Evolutionary conservation across 345 rosid genomes (phyloP).

Genomic region (Melastoma malabathricum): DNA sequence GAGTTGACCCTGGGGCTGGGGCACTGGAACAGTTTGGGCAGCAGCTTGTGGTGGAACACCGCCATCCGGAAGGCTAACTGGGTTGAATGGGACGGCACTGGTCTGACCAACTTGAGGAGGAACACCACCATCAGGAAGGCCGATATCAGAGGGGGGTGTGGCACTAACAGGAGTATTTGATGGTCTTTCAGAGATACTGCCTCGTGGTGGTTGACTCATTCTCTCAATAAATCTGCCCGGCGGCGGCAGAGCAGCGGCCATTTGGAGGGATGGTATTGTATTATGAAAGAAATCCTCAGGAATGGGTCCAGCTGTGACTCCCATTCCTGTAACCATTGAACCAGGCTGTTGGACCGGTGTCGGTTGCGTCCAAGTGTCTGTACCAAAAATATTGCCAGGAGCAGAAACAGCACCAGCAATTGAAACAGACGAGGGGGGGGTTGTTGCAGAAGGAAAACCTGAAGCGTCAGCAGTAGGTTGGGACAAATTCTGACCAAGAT

Average conservation of each 20-base stretch:
- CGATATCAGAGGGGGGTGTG: slow-evolving; percentile 33
- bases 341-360: slow-evolving; percentile 38
- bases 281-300: slow-evolving; percentile 96
- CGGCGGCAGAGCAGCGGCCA: slow-evolving; percentile 73
- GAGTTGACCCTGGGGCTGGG: slow-evolving; percentile 31
- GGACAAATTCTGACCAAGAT: slow-evolving; percentile 36
- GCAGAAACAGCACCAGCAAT: slow-evolving; percentile 19
- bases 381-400: slow-evolving; percentile 58
- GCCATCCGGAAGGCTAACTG: slow-evolving; percentile 74
- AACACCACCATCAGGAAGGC: slow-evolving; percentile 71
- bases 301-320: slow-evolving; percentile 51
- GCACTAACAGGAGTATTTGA: slow-evolving; percentile 24
- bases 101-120: slow-evolving; percentile 50
- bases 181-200: slow-evolving; percentile 21
- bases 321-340: slow-evolving; percentile 28
- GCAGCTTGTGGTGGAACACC: slow-evolving; percentile 69
- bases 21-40: slow-evolving; percentile 21
- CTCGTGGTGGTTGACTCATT: slow-evolving; percentile 51
- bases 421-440: slow-evolving; percentile 13
- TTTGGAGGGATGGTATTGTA: slow-evolving; percentile 79
- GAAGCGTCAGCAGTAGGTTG: slow-evolving; percentile 29
- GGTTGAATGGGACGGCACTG: slow-evolving; percentile 27
- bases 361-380: slow-evolving; percentile 36
- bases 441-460: background rate
- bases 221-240: slow-evolving; percentile 77